Evolutionary conservation across 345 rosid genomes (phyloP).

Genomic region (Eucalyptus pumila): DNA sequence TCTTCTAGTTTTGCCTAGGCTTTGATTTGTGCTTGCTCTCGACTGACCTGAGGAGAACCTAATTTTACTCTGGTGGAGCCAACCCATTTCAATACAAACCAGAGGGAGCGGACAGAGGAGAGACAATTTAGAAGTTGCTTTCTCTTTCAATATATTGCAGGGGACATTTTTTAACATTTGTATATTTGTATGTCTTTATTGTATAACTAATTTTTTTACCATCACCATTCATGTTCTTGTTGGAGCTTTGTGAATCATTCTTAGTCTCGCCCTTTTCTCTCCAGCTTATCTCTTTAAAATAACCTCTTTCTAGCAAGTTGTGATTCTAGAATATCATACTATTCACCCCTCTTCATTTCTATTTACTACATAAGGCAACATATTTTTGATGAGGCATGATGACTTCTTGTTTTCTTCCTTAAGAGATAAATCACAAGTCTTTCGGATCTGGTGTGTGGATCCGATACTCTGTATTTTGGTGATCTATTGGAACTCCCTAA

Average conservation of each 20-base stretch:
- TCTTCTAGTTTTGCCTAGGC: background rate
- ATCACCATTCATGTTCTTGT: background rate
- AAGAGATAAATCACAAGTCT: background rate
- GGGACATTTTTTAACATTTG: background rate
- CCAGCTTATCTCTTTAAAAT: background rate
- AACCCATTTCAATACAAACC: background rate
- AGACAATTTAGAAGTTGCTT: background rate
- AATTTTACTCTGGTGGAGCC: background rate
- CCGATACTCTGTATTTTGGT: background rate
- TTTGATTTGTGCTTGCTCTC: background rate
- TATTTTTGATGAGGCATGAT: background rate
- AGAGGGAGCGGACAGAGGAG: background rate
- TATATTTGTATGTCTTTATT: background rate
- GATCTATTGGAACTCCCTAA: background rate
- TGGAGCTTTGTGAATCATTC: background rate
- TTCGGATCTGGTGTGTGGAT: background rate
- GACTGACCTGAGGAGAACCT: background rate
- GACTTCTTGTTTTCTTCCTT: background rate
- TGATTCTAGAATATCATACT: background rate
- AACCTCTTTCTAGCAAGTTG: background rate
- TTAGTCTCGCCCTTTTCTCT: background rate
- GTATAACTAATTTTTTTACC: background rate
- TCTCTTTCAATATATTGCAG: background rate
- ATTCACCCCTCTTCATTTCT: background rate
- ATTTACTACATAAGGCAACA: background rate